Percentiles rank a stretch among this genome's conserved stretches.
phyloP scores from a whole-genome alignment of 2,329 filamentous ascomycete species.

The Ramularia collo-cygni region DNA sequence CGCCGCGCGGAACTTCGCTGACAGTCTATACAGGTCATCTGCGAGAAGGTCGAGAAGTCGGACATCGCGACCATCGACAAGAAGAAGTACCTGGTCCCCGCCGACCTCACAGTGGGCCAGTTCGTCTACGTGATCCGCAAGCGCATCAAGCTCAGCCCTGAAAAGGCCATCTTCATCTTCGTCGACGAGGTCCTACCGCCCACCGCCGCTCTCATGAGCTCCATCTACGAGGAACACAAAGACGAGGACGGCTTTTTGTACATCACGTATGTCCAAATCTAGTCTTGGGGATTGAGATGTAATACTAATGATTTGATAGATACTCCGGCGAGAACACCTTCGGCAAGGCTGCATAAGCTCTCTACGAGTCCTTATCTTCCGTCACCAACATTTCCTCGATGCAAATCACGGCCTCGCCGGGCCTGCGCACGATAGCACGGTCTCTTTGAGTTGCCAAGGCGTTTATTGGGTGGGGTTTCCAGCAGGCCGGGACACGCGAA shows the following conservation, averaged over 20 bases:
- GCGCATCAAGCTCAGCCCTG: constrained; percentile 97
- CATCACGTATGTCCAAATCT: constrained; percentile 65
- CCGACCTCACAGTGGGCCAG: constrained; percentile 96
- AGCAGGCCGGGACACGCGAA: constrained; percentile 6
- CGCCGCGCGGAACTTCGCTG: constrained; percentile 1
- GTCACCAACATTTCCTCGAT: constrained; percentile 9
- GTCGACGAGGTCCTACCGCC: constrained; percentile 96
- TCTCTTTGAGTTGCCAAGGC: constrained; percentile 17
- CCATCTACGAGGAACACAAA: constrained; percentile 99
- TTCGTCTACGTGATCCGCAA: constrained; percentile 99
- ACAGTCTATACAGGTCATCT: constrained; percentile 68
- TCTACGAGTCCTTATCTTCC: constrained; percentile 2
- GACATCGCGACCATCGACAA: constrained; percentile 99
- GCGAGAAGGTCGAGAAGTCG: constrained; percentile 98
- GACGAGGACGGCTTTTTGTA: constrained; percentile 84
- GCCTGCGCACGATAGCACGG: constrained; percentile 13
- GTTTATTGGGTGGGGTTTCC: constrained; percentile 11
- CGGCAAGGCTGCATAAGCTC: constrained; percentile 47
- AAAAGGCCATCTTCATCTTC: constrained; percentile 99
- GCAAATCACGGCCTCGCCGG: constrained; percentile 9
- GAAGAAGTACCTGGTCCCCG: constrained; percentile 99
- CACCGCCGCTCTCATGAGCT: constrained; percentile 96
- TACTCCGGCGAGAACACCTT: constrained; percentile 99
- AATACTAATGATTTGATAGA: constrained; percentile 35
- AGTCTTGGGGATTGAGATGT: neutral